These are phyloP conservation scores for Curvularia sp. DNA, from an alignment of 2,329 filamentous ascomycete genomes.

Conservation along the genomic window DNA sequence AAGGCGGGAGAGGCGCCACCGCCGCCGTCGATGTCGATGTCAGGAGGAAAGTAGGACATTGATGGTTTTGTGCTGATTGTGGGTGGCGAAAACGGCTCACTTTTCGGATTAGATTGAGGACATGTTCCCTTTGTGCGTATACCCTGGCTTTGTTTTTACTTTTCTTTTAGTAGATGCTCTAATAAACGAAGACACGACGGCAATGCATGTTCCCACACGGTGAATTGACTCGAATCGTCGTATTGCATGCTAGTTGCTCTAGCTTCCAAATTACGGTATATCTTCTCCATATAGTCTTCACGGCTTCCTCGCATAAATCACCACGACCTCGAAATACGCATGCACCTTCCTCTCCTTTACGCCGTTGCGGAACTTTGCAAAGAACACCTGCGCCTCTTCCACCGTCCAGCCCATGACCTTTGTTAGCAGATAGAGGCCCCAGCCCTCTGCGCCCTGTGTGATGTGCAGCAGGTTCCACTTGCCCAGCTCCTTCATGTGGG, in stretches of 20 bases:
- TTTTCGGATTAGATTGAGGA: constrained; percentile 30
- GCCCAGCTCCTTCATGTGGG: constrained; percentile 45
- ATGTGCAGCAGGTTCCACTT: constrained; percentile 43
- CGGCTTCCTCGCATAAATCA: constrained; percentile 27
- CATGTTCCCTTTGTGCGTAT: constrained; percentile 15
- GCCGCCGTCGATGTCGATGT: constrained; percentile 20
- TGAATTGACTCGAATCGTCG: background rate
- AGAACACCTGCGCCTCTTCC: constrained; percentile 56
- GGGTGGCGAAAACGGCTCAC: constrained; percentile 1
- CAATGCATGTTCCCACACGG: background rate
- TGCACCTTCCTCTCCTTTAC: constrained; percentile 43
- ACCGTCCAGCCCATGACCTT: constrained; percentile 46
- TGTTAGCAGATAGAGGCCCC: constrained; percentile 39
- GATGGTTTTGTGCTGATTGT: no score
- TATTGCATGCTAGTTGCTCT: background rate
- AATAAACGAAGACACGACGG: constrained; percentile 5
- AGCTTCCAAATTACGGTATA: no score
- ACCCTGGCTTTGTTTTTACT: constrained; percentile 14
- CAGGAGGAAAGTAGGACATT: constrained; percentile 20
- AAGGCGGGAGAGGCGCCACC: constrained; percentile 27
- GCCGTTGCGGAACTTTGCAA: constrained; percentile 43
- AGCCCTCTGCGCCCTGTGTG: constrained; percentile 38
- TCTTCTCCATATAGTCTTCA: background rate
- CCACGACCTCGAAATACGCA: constrained; percentile 40
- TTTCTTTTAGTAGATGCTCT: constrained; percentile 8